Evolutionary conservation across 1,284 basidiomycete species (phyloP), one percentile per base, ranked within the genome.

Genomic region (Phellopilus nigrolimitatus): DNA sequence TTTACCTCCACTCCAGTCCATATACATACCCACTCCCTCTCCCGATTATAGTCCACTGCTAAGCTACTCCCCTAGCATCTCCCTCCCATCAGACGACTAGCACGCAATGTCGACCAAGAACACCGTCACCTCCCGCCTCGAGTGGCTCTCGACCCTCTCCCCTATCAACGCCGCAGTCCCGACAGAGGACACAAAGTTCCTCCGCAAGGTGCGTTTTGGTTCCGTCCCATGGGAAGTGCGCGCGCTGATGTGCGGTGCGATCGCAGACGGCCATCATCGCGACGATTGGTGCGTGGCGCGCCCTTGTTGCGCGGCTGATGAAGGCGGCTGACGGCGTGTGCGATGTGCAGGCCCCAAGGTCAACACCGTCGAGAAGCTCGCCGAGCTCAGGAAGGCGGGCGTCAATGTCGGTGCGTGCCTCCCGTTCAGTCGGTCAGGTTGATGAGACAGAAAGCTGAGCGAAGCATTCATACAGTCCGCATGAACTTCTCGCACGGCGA

Each of bases 401-500:
- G 89, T 98, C 69, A 97, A 97, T 76, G 88, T 98, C 66, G 93
- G 94, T 95, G 57, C 58, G 89, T 76, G 22, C 33, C 37, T 38
- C 6, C 13, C 7, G 21, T 31, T 31, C 0, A 22, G 13, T 24
- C n/a, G 15, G 28, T 22, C 22, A 21, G 8, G 19, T 38, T 27
- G 39, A 46, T 59, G 47, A 51, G 50, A 39, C 10, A 22, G 17
- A 4, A 12, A 10, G n/a, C 19, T 3, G 8, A 7, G 27, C 19
- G 17, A 27, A 25, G 31, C 43, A 30, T 24, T 44, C 28, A 19
- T 38, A 6, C 61, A 95, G 94, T 97, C 56, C 92, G 94, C 70
- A 97, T 97, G 93, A 97, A 97, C 79, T 95, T 95, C 69, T 95
- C 93, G 50, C 93, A 97, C 82, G 93, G 93, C 50, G 88, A 86